Evolutionary conservation across 2,329 filamentous ascomycete genomes (phyloP).

Genomic region (Emericellopsis atlantica): DNA sequence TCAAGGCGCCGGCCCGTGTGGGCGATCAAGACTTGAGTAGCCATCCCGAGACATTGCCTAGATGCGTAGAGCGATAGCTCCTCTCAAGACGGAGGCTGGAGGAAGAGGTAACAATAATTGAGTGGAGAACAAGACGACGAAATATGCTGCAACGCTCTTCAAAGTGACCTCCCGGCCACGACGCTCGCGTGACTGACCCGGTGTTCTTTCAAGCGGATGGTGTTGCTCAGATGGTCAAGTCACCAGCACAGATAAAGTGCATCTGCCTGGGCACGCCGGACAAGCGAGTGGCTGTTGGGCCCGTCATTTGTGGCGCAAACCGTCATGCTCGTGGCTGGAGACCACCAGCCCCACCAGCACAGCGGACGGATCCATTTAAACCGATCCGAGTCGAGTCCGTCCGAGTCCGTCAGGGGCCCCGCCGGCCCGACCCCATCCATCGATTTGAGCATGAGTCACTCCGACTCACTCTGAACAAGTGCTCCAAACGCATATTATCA

Average conservation of each 20-base stretch:
- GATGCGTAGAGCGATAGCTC: slow-evolving; percentile 11
- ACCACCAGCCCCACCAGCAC: too few species aligned
- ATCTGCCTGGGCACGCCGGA: too few species aligned
- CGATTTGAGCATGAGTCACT: too few species aligned
- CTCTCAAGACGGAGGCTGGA: not conserved
- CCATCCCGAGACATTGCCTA: slow-evolving; percentile 56
- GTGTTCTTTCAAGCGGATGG: not conserved
- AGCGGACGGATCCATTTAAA: too few species aligned
- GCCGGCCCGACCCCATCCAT: too few species aligned
- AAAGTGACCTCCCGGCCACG: not conserved
- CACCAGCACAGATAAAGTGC: not conserved
- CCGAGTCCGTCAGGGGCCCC: too few species aligned
- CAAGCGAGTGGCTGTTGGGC: too few species aligned
- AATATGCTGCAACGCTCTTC: not conserved
- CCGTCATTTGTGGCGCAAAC: not conserved
- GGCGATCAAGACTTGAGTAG: slow-evolving; percentile 81
- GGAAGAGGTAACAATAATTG: not conserved
- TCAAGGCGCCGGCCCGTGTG: slow-evolving; percentile 81
- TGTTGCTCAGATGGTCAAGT: slow-evolving; percentile 1
- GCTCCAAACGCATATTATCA: too few species aligned
- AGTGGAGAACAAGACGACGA: too few species aligned
- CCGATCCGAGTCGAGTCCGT: too few species aligned
- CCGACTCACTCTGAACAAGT: too few species aligned
- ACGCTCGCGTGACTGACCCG: slow-evolving; percentile 1
- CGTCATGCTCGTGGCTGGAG: not conserved